phyloP scores from a whole-genome alignment of 345 rosid species.

The Rhizophora apiculata region DNA sequence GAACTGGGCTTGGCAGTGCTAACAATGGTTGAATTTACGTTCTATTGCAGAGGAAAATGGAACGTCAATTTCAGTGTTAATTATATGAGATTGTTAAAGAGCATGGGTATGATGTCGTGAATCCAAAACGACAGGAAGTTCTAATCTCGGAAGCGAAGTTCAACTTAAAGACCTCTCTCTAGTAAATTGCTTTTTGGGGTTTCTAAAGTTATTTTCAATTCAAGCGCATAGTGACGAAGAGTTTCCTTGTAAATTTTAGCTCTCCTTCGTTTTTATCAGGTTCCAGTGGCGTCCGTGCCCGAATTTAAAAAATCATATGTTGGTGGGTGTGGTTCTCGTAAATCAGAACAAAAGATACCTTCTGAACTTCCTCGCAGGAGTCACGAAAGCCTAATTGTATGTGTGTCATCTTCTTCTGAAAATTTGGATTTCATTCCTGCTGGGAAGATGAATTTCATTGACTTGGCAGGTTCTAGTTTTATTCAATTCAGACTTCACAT shows the following conservation, averaged over 20 bases:
- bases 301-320: constrained; percentile 50
- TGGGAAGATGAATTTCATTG: constrained; percentile 72
- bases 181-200: constrained; percentile 28
- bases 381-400: constrained; percentile 57
- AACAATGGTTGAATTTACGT: no score
- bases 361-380: constrained; percentile 35
- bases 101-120: no score
- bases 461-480: constrained; percentile 55
- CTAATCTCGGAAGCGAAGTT: constrained; percentile 30
- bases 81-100: no score
- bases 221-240: not conserved
- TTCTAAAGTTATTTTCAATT: not conserved
- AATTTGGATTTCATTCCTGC: constrained; percentile 12
- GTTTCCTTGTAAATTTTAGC: constrained; percentile 1
- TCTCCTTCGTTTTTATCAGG: constrained; percentile 29
- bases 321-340: constrained; percentile 24
- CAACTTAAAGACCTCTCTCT: constrained; percentile 76
- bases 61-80: no score
- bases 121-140: no score
- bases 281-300: constrained; percentile 44
- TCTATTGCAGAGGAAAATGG: no score
- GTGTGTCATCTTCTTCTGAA: constrained; percentile 25
- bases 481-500: not conserved
- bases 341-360: constrained; percentile 26
- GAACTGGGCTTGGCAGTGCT: no score